Evolutionary conservation across 2,329 filamentous ascomycete species (phyloP).

Genomic region (Fulvia fulva): DNA sequence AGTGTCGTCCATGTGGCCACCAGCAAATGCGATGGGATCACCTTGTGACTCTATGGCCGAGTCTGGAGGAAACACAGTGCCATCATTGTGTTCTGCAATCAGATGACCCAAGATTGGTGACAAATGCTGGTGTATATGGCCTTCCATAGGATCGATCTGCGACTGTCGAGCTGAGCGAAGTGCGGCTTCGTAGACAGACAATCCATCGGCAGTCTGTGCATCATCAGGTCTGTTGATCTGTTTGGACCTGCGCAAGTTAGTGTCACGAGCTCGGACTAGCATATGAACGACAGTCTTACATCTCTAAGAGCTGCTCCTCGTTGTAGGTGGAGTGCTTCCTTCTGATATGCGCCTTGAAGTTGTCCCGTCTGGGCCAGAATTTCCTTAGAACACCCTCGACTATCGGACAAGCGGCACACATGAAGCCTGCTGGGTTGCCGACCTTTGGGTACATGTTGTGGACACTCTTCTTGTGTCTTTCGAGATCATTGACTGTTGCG

Average conservation of each 20-base stretch:
- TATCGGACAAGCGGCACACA: slow-evolving; percentile 58
- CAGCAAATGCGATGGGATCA: background rate
- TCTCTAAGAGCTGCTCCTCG: slow-evolving; percentile 16
- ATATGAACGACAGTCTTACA: slow-evolving; percentile 9
- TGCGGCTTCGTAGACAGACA: slow-evolving; percentile 1
- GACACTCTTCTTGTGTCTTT: slow-evolving; percentile 68
- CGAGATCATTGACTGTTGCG: slow-evolving; percentile 73
- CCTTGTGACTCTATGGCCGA: slow-evolving; percentile 8
- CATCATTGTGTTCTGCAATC: background rate
- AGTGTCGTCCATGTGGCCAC: background rate
- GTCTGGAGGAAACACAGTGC: slow-evolving; percentile 1
- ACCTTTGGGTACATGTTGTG: slow-evolving; percentile 52
- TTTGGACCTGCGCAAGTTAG: slow-evolving; percentile 13
- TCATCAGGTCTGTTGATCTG: slow-evolving; percentile 18
- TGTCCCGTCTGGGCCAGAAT: slow-evolving; percentile 76
- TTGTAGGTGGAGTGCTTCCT: slow-evolving; percentile 55
- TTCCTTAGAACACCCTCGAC: slow-evolving; percentile 54
- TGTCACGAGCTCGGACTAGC: background rate
- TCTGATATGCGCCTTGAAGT: slow-evolving; percentile 75
- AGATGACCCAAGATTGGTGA: background rate
- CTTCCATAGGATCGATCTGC: slow-evolving; percentile 6
- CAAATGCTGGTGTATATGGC: background rate
- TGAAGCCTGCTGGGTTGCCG: slow-evolving; percentile 40
- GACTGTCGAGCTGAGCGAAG: slow-evolving; percentile 10
- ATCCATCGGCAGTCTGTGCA: slow-evolving; percentile 4